These are phyloP conservation scores for Phlebiopsis gigantea DNA, from an alignment of 768 basidiomycete genomes.

Conservation along the genomic window DNA sequence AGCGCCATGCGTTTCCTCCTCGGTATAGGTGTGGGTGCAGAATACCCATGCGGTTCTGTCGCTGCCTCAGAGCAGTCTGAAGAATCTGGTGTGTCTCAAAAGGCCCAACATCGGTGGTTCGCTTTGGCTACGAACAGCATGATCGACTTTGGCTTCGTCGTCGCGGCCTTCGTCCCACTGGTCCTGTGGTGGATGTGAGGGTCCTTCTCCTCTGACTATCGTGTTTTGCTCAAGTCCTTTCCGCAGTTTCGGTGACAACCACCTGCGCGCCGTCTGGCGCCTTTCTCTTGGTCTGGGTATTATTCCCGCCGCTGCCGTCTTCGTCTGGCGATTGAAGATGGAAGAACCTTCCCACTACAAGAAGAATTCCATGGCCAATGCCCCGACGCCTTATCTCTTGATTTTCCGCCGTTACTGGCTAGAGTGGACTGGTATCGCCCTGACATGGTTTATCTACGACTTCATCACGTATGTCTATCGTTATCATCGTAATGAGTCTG, in stretches of 20 bases:
- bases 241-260: conserved; percentile 64
- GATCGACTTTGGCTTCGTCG: conserved; percentile 83
- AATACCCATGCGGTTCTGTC: conserved; percentile 88
- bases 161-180: conserved; percentile 76
- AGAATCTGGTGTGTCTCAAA: conserved; percentile 69
- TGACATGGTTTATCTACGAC: conserved; percentile 84
- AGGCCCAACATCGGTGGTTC: conserved; percentile 82
- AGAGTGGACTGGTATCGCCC: conserved; percentile 65
- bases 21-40: conserved; percentile 84
- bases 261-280: conserved; percentile 85
- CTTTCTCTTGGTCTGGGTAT: conserved; percentile 79
- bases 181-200: conserved; percentile 86
- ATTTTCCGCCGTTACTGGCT: conserved; percentile 78
- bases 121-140: conserved; percentile 79
- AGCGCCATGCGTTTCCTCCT: conserved; percentile 78
- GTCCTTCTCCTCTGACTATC: too few species aligned
- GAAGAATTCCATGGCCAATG: conserved; percentile 74
- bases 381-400: conserved; percentile 69
- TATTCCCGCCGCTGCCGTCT: conserved; percentile 74
- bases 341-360: conserved; percentile 70
- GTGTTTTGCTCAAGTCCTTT: not conserved
- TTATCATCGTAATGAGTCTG: not conserved
- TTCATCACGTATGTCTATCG: conserved; percentile 56
- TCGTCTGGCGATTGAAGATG: conserved; percentile 85
- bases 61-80: conserved; percentile 90